Base-by-base conservation (phyloP, 2,329 filamentous ascomycete species). In the Microsporum canis region DNA sequence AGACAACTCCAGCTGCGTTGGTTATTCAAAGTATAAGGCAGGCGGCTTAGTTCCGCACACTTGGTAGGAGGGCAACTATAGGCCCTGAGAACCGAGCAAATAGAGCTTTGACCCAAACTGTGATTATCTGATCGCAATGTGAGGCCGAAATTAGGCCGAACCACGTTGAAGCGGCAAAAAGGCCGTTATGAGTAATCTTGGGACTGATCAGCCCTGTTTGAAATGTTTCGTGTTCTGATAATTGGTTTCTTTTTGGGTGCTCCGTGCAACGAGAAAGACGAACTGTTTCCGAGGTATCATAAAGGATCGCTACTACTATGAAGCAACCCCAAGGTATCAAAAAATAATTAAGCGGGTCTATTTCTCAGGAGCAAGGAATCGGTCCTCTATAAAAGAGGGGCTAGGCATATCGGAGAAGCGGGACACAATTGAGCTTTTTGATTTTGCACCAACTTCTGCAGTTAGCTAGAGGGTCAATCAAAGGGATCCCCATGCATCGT, bases 241-340 rank as follows among this genome's bases (percentile, higher is more conserved):
- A 51, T 51, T 51, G 27, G 27, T 33, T 55, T 55, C 14, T 55
- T 55, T 31, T 43, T 43, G 39, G 17, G 39, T 43, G 39, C 39
- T 17, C 39, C 39, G 31, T 55, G 31, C 51, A 55, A 55, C 45
- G 29, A 29, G 51, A 12, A 8, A 55, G 12, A 36, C n/a, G 27
- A 51, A 29, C 23, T 55, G n/a, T 55, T 34, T 55, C 23, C 33
- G 51, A 55, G 51, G 51, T 55, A 55, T 55, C 51, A 55, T 55
- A 55, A 55, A 55, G 12, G 12, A 34, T 34, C 17, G 51, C 51
- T 36, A 36, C 29, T 1, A 7, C 23, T 23, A 23, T 23, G 17
- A 23, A 55, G 14, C 31, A 29, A 3, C 31, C 31, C 36, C 5
- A 12, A 53, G 49, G 8, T 8, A 17, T 36, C 33, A 36, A 55